Evolutionary conservation across 768 basidiomycete species (phyloP).

Genomic region (Tremella fuciformis): DNA sequence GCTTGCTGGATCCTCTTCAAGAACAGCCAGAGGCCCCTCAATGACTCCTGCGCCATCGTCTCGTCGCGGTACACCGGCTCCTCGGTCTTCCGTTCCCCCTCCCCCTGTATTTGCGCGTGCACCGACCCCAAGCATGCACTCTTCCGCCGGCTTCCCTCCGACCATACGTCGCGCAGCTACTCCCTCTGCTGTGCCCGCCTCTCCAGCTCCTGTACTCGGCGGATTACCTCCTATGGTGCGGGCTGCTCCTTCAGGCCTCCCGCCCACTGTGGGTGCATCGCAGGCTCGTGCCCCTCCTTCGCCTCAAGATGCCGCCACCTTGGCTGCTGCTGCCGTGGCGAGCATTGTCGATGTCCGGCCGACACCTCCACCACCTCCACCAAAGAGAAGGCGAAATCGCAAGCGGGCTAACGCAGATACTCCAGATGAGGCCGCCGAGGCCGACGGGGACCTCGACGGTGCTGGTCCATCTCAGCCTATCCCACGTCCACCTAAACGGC

Average conservation of each 20-base stretch:
- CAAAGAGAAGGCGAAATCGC: constrained; percentile 5
- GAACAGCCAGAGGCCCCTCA: not conserved
- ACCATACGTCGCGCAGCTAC: not conserved
- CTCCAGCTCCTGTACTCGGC: not conserved
- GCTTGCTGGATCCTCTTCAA: not conserved
- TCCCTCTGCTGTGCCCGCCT: not conserved
- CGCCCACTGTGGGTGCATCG: not conserved
- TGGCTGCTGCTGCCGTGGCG: not conserved
- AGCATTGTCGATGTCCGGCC: not conserved
- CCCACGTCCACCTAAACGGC: too few relatives aligned
- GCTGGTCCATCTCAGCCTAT: not conserved
- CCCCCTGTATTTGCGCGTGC: not conserved
- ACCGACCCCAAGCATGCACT: not conserved
- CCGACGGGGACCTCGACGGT: constrained; percentile 7
- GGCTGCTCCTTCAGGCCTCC: not conserved
- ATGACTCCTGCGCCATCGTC: not conserved
- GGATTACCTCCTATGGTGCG: not conserved
- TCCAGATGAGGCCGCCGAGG: constrained; percentile 6
- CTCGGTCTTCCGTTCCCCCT: not conserved
- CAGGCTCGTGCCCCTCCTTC: not conserved
- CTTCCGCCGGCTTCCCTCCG: not conserved
- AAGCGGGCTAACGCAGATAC: not conserved
- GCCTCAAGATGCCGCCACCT: constrained; percentile 4
- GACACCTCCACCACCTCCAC: not conserved
- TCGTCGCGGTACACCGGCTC: constrained; percentile 7